Evolutionary conservation across 306 rosid species (phyloP), one percentile per base, ranked within the genome.

Genomic region (Malus fusca): DNA sequence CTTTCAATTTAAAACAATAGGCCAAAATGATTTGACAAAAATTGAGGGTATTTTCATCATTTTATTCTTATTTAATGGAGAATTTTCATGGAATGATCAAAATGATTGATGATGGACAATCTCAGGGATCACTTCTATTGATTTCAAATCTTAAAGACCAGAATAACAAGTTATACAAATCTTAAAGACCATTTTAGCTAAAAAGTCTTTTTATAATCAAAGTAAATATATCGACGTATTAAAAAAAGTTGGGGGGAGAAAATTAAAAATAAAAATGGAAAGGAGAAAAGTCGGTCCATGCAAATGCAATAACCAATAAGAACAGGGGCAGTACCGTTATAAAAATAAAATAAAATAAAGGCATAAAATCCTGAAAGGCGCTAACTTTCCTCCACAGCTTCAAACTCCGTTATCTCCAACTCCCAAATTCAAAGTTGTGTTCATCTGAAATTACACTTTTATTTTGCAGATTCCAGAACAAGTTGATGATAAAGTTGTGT

Each of bases 361-460:
- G 18, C 25, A 25, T 23, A 5, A 52, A 80, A 46, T 40, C 56
- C 80, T 33, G 12, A 61, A 25, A 18, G 52, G 52, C 75, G 55
- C 22, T 55, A 28, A 66, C 71, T 80, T 58, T 80, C 89, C 56
- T 82, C 89, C 89, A 77, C 85, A 77, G 81, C 89, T 85, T 85
- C 80, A 53, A 70, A 62, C 69, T 76, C 82, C 84, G 19, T 73
- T 82, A 79, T 85, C 87, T 67, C 69, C 1, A 22, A 31, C 26
- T 35, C 64, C 61, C 62, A 35, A 67, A 35, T 55, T 64, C 46
- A 72, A 25, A 79, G 59, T 51, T 76, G 62, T 61, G 79, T 35
- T 19, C 5, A 48, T 3, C 69, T 64, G 82, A 64, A 35, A 18
- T 66, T 59, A 4, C 70, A 31, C 51, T 60, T 73, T 73, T 3